phyloP scores from a whole-genome alignment of 345 rosid species.

The Euphorbia tirucalli region DNA sequence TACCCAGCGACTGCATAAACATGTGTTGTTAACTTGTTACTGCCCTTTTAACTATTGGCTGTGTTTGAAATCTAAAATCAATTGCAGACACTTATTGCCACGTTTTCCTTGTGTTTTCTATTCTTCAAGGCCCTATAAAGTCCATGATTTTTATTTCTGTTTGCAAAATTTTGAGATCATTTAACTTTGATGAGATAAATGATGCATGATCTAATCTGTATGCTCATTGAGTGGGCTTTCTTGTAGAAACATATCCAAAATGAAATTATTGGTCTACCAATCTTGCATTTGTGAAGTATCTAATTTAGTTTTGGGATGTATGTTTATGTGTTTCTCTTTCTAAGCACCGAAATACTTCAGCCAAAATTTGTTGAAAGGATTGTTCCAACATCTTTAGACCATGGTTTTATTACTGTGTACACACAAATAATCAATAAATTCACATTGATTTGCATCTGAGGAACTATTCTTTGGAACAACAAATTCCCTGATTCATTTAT shows the following conservation, averaged over 20 bases:
- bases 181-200: no score
- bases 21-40: no score
- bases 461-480: not conserved
- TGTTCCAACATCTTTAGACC: not conserved
- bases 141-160: no score
- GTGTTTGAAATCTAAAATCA: no score
- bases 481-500: slow-evolving; percentile 5
- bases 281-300: not conserved
- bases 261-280: not conserved
- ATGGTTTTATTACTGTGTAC: not conserved
- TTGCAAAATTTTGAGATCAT: no score
- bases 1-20: no score
- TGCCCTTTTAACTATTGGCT: no score
- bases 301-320: not conserved
- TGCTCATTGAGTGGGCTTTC: slow-evolving; percentile 3
- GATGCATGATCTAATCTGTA: not conserved
- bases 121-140: no score
- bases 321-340: not conserved
- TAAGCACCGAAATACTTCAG: not conserved
- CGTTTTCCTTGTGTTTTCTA: not conserved
- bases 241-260: not conserved
- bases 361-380: not conserved
- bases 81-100: not conserved
- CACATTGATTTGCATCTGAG: not conserved
- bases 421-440: not conserved